A percentile compares a stretch with the other conserved stretches of the same genome.
Evolutionary conservation across 768 basidiomycete genomes (phyloP).

Genomic region (Obba rivulosa): DNA sequence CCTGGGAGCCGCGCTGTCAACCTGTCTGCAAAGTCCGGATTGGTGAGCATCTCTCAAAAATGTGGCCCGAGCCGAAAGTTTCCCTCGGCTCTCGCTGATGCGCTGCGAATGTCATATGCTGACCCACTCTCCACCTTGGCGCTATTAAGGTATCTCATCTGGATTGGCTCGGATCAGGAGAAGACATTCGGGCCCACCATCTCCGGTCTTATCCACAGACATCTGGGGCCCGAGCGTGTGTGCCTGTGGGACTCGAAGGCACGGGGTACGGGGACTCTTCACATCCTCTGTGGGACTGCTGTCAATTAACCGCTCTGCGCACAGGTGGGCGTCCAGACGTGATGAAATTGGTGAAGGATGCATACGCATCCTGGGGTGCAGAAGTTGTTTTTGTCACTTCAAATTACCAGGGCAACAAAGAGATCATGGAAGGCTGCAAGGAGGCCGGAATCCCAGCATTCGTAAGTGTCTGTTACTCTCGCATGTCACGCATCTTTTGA

Average conservation of each 20-base stretch:
- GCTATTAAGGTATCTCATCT: slow-evolving; percentile 32
- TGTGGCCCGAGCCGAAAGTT: not conserved
- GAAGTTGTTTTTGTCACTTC: slow-evolving; percentile 41
- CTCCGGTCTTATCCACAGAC: slow-evolving; percentile 31
- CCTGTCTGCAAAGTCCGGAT: slow-evolving; percentile 30
- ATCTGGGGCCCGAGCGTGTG: slow-evolving; percentile 33
- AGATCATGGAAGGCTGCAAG: slow-evolving; percentile 37
- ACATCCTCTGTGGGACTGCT: not conserved
- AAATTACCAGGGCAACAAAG: slow-evolving; percentile 34
- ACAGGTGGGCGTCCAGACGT: slow-evolving; percentile 33
- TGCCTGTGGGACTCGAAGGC: slow-evolving; percentile 39
- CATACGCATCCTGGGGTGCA: slow-evolving; percentile 31
- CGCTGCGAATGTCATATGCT: not conserved
- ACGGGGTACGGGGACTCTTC: slow-evolving; percentile 18
- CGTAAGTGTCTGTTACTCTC: slow-evolving; percentile 18
- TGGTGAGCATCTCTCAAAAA: slow-evolving; percentile 23
- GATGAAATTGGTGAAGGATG: slow-evolving; percentile 32
- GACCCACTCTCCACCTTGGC: not conserved
- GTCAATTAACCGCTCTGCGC: not conserved
- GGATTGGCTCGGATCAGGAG: slow-evolving; percentile 41
- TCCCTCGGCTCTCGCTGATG: not conserved
- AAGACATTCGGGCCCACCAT: slow-evolving; percentile 42
- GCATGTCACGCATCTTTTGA: slow-evolving; percentile 1
- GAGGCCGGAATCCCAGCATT: slow-evolving; percentile 32
- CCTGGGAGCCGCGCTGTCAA: slow-evolving; percentile 39